phyloP scores from a whole-genome alignment of 495 filamentous ascomycete species.

The Penicillium crystallinum region DNA sequence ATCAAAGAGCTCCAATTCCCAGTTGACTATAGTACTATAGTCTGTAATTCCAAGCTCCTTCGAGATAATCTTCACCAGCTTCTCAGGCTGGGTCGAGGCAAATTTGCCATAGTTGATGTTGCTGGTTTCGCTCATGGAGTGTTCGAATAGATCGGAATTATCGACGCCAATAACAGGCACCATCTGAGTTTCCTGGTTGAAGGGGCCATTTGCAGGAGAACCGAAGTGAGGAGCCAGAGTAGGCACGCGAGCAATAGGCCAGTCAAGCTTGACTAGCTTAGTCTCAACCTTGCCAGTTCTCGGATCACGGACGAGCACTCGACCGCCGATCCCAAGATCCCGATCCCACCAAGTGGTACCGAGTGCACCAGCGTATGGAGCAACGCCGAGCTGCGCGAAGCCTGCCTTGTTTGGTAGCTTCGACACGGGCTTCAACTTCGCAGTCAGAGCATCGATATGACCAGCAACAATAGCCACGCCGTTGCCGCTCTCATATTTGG shows the following conservation, averaged over 20 bases:
- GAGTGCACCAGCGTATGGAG: slow-evolving; percentile 83
- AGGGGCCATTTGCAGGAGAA: slow-evolving; percentile 64
- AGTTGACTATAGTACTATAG: slow-evolving; percentile 72
- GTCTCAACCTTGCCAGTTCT: slow-evolving; percentile 70
- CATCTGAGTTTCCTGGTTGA: slow-evolving; percentile 90
- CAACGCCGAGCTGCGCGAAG: slow-evolving; percentile 85
- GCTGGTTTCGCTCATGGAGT: slow-evolving; percentile 20
- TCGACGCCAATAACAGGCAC: slow-evolving; percentile 91
- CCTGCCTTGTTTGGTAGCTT: slow-evolving; percentile 74
- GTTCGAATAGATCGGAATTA: slow-evolving; percentile 52
- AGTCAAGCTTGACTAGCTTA: slow-evolving; percentile 83
- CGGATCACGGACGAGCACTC: slow-evolving; percentile 74
- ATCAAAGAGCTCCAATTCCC: slow-evolving; percentile 97
- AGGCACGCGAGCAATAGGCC: slow-evolving; percentile 89
- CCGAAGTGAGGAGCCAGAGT: slow-evolving; percentile 95
- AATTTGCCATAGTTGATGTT: slow-evolving; percentile 55
- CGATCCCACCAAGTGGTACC: slow-evolving; percentile 92
- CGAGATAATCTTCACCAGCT: slow-evolving; percentile 78
- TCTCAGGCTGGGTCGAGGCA: slow-evolving; percentile 71
- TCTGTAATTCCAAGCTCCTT: slow-evolving; percentile 65
- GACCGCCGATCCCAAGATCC: slow-evolving; percentile 83
- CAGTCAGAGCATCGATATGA: slow-evolving; percentile 88
- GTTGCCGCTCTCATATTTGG: slow-evolving; percentile 77
- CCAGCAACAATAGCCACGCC: slow-evolving; percentile 77
- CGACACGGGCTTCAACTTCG: slow-evolving; percentile 82